Percentiles rank a stretch among this genome's conserved stretches.
These are phyloP conservation scores for Saccharomycopsis microspora DNA, from an alignment of 805 yeast species.

Conservation along the genomic window DNA sequence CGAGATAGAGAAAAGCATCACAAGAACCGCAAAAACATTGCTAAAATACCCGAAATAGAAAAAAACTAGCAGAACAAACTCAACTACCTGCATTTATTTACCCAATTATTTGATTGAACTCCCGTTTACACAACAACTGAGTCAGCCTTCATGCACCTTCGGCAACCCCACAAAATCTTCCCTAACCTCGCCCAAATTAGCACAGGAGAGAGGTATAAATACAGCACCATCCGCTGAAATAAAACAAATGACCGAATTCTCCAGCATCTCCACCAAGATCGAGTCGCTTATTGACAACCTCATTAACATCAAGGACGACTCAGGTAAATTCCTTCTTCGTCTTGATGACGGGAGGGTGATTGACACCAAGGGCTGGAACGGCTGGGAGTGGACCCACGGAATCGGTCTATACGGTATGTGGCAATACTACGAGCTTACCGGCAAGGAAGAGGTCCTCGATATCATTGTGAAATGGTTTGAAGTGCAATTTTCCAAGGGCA, in stretches of 20 bases:
- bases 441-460: conserved; percentile 18
- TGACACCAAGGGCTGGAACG: conserved; percentile 30
- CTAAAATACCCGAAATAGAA: too few species aligned
- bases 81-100: too few species aligned
- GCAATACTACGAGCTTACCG: conserved; percentile 25
- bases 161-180: too few species aligned
- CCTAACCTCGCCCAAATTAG: too few species aligned
- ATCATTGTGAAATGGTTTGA: conserved; percentile 24
- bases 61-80: too few species aligned
- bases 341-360: conserved; percentile 24
- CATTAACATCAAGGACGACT: conserved; percentile 23
- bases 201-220: too few species aligned
- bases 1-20: too few species aligned
- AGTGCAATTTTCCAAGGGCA: conserved; percentile 23
- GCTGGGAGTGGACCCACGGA: conserved; percentile 31
- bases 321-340: conserved; percentile 23
- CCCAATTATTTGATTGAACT: too few species aligned
- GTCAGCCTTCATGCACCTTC: too few species aligned
- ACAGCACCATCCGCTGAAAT: neutral
- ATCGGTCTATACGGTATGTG: conserved; percentile 28
- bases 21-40: too few species aligned
- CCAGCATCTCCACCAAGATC: neutral
- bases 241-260: neutral
- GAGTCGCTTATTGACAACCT: conserved; percentile 13
- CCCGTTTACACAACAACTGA: too few species aligned